Conservation (phyloP, 2,329 filamentous ascomycete species). For the Ophiostoma angusticollis region DNA sequence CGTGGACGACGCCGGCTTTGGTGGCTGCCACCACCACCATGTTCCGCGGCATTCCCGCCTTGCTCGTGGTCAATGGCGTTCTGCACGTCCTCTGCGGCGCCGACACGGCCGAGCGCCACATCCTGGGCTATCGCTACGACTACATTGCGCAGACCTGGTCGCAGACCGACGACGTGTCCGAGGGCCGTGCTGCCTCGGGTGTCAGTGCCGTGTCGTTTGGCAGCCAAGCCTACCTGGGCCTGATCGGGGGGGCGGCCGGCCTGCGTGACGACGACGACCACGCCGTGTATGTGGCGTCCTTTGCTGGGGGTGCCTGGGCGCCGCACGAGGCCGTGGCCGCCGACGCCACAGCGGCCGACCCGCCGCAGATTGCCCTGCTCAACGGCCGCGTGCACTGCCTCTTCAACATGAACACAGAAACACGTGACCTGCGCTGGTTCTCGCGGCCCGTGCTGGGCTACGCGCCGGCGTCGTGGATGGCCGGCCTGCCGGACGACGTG, state of each 20-base stretch:
- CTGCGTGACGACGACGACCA: slow-evolving; percentile 13
- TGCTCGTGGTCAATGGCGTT: slow-evolving; percentile 21
- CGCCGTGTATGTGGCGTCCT: slow-evolving; percentile 15
- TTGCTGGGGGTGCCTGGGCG: slow-evolving; percentile 13
- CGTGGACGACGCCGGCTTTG: slow-evolving; percentile 13
- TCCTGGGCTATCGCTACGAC: slow-evolving; percentile 21
- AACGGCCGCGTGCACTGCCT: slow-evolving; percentile 22
- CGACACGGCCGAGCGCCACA: slow-evolving; percentile 17
- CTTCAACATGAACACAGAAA: slow-evolving; percentile 19
- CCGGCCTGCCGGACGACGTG: slow-evolving; percentile 39
- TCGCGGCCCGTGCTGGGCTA: slow-evolving; percentile 21
- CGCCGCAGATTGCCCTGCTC: slow-evolving; percentile 19
- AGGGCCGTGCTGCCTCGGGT: slow-evolving; percentile 21
- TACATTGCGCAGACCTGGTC: slow-evolving; percentile 19
- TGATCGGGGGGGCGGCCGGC: slow-evolving; percentile 18
- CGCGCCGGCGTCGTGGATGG: slow-evolving; percentile 48
- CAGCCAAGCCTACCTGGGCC: slow-evolving; percentile 19
- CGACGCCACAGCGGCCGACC: slow-evolving; percentile 14
- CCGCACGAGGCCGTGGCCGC: slow-evolving; percentile 14
- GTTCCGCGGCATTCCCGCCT: slow-evolving; percentile 22
- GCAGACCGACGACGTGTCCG: slow-evolving; percentile 21
- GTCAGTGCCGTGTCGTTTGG: slow-evolving; percentile 24
- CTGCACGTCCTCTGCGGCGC: slow-evolving; percentile 22
- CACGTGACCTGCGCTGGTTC: slow-evolving; percentile 24
- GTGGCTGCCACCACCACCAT: slow-evolving; percentile 2